Evolutionary conservation across 2,329 filamentous ascomycete species (phyloP).

Genomic region (Xenoacremonium recifei): DNA sequence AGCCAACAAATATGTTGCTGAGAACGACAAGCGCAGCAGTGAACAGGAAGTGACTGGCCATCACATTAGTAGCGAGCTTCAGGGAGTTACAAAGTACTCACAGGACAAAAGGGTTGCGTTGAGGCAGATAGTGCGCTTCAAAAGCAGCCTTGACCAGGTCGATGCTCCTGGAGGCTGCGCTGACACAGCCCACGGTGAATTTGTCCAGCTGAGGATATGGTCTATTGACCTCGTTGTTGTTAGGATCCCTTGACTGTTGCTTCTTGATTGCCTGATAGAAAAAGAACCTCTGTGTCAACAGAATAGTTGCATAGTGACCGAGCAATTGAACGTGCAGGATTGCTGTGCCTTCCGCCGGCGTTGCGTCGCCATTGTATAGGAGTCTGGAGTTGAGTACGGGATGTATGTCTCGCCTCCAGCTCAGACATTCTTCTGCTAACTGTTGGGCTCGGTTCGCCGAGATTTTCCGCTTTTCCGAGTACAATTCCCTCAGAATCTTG

Average conservation of each 20-base stretch:
- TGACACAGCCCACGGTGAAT: slow-evolving; percentile 51
- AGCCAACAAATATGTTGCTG: slow-evolving; percentile 54
- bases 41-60: slow-evolving; percentile 56
- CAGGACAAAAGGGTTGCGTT: slow-evolving; percentile 56
- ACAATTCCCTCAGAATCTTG: slow-evolving; percentile 56
- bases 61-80: not conserved
- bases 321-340: slow-evolving; percentile 63
- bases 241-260: slow-evolving; percentile 12
- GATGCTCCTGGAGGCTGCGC: slow-evolving; percentile 50
- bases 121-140: slow-evolving; percentile 44
- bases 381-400: slow-evolving; percentile 45
- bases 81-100: slow-evolving; percentile 31
- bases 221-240: not conserved
- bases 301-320: slow-evolving; percentile 60
- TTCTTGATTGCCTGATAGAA: slow-evolving; percentile 52
- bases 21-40: slow-evolving; percentile 53
- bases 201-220: slow-evolving; percentile 36
- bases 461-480: slow-evolving; percentile 58
- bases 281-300: slow-evolving; percentile 65
- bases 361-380: slow-evolving; percentile 4
- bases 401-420: slow-evolving; percentile 33
- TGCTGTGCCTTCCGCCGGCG: slow-evolving; percentile 48
- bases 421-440: slow-evolving; percentile 40
- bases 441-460: slow-evolving; percentile 56
- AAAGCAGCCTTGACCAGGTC: slow-evolving; percentile 44